Percentiles rank a stretch among this genome's conserved stretches.
Evolutionary conservation across 2,329 filamentous ascomycete species (phyloP).

Genomic region (Arthrobotrys sinensis): DNA sequence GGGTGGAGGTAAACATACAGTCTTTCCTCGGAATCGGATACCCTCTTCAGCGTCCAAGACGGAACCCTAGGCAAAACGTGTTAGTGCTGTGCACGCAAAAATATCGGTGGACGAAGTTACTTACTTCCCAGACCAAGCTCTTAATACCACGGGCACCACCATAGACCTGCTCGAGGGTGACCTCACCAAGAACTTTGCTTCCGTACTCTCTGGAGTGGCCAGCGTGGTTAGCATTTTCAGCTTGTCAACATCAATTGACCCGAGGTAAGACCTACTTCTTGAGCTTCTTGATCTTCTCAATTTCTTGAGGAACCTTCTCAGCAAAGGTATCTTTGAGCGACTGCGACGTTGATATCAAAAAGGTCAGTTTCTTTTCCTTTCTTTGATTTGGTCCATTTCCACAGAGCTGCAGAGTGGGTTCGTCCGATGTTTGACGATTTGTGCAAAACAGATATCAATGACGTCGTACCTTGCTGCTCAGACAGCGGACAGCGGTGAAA

Average conservation of each 20-base stretch:
- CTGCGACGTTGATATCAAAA: constrained; percentile 69
- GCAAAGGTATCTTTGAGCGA: constrained; percentile 98
- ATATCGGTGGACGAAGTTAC: constrained; percentile 53
- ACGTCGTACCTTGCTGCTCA: constrained; percentile 60
- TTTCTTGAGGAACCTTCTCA: constrained; percentile 93
- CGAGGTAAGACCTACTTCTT: constrained; percentile 78
- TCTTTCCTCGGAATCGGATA: constrained; percentile 99
- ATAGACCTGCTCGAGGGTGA: constrained; percentile 99
- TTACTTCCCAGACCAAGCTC: constrained; percentile 94
- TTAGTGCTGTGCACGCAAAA: constrained; percentile 15
- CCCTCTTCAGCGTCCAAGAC: constrained; percentile 98
- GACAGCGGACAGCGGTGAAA: constrained; percentile 51
- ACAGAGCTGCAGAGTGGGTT: constrained; percentile 1
- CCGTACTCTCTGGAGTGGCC: constrained; percentile 82
- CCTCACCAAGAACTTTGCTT: constrained; percentile 94
- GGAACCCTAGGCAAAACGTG: constrained; percentile 75
- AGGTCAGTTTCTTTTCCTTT: not conserved
- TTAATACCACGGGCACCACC: constrained; percentile 99
- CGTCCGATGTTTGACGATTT: constrained; percentile 55
- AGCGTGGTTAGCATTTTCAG: constrained; percentile 60
- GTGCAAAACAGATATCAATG: constrained; percentile 41
- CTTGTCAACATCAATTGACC: constrained; percentile 62
- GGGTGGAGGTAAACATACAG: constrained; percentile 70
- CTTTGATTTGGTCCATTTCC: constrained; percentile 1
- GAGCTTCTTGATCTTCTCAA: constrained; percentile 99